phyloP scores from a whole-genome alignment of 257 asterid genomes.

The Craterostigma plantagineum region DNA sequence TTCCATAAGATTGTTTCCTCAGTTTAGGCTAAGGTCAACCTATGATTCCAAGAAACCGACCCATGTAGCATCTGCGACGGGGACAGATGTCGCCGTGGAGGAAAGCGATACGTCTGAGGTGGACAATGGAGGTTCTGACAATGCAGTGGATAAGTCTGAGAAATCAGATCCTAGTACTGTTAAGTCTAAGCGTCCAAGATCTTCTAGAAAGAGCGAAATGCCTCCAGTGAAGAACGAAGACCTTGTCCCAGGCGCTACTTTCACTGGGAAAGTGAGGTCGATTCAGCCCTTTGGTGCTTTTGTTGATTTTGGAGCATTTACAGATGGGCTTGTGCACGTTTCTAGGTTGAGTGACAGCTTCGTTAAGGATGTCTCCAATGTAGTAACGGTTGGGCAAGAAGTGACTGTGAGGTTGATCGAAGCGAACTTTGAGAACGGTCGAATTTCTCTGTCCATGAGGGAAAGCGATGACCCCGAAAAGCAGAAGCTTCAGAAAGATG shows the following conservation, averaged over 20 bases:
- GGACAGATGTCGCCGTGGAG: constrained; percentile 64
- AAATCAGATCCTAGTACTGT: constrained; percentile 19
- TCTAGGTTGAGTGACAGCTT: constrained; percentile 66
- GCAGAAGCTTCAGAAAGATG: no score
- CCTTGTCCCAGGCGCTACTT: constrained; percentile 68
- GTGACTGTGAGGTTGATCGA: constrained; percentile 76
- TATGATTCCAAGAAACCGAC: constrained; percentile 25
- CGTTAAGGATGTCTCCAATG: constrained; percentile 71
- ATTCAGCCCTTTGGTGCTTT: constrained; percentile 97
- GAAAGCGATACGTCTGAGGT: constrained; percentile 29
- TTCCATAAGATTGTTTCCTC: constrained; percentile 66
- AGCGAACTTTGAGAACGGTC: constrained; percentile 52
- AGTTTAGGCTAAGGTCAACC: constrained; percentile 29
- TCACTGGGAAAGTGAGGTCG: constrained; percentile 75
- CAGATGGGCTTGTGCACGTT: constrained; percentile 95
- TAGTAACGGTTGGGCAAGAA: constrained; percentile 86
- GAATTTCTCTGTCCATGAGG: constrained; percentile 90
- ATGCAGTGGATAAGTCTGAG: constrained; percentile 23
- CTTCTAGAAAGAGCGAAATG: constrained; percentile 74
- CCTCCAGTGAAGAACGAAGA: constrained; percentile 76
- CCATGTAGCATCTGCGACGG: constrained; percentile 29
- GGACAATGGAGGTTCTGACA: constrained; percentile 18
- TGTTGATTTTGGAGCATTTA: constrained; percentile 88
- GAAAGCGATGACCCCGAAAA: constrained; percentile 43
- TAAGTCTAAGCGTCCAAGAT: constrained; percentile 36